Conservation (phyloP, 495 filamentous ascomycete genomes). For the Aspergillus baeticus region DNA sequence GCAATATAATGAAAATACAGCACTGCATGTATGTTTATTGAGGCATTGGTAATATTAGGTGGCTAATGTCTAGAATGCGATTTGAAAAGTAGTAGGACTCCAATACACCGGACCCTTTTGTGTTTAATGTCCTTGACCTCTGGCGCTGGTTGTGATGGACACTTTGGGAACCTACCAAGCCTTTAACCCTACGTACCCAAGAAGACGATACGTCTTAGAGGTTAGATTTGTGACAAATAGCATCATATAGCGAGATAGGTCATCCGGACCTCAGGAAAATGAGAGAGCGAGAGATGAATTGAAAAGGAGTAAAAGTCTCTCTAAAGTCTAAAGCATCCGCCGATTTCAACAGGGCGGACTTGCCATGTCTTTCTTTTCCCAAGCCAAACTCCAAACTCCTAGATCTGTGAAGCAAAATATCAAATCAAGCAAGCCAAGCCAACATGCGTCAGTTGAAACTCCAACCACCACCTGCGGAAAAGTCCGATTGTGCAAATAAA, state of each 20-base stretch:
- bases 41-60: no score
- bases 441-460: not conserved
- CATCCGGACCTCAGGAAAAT: slow-evolving; percentile 1
- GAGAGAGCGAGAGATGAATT: not conserved
- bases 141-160: no score
- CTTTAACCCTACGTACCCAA: no score
- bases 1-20: no score
- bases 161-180: no score
- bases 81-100: no score
- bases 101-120: no score
- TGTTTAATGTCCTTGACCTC: no score
- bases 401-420: not conserved
- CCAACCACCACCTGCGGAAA: no score
- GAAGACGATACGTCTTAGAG: not conserved
- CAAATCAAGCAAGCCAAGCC: not conserved
- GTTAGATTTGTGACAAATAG: not conserved
- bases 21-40: no score
- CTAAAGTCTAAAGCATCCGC: slow-evolving; percentile 5
- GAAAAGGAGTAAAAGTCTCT: not conserved
- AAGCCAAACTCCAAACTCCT: slow-evolving; percentile 9
- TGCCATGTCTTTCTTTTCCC: slow-evolving; percentile 4
- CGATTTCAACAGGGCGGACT: not conserved
- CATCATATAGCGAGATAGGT: not conserved
- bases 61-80: no score
- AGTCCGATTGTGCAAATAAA: not conserved